phyloP scores from a whole-genome alignment of 495 filamentous ascomycete species.

The Entonaema liquescens region DNA sequence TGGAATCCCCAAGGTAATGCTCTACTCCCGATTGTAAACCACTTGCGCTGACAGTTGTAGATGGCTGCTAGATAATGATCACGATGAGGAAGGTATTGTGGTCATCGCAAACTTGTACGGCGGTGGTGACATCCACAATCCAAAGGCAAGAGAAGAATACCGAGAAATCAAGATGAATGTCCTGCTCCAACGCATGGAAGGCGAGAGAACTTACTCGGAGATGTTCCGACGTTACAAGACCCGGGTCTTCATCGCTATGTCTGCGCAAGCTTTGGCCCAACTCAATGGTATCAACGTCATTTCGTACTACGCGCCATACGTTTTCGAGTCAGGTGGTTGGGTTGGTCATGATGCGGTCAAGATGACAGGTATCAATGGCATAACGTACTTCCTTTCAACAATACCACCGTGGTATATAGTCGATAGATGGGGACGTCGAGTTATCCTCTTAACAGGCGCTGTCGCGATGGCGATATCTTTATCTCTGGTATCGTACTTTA shows the following conservation, averaged over 20 bases:
- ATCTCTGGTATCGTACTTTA: slow-evolving; percentile 94
- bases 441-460: slow-evolving; percentile 90
- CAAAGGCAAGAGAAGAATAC: slow-evolving; percentile 91
- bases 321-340: slow-evolving; percentile 98
- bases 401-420: slow-evolving; percentile 98
- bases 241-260: slow-evolving; percentile 98
- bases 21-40: slow-evolving; percentile 20
- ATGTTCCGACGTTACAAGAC: slow-evolving; percentile 95
- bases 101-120: slow-evolving; percentile 98
- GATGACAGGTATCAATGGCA: slow-evolving; percentile 96
- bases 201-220: slow-evolving; percentile 87
- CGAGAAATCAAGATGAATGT: slow-evolving; percentile 99
- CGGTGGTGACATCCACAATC: slow-evolving; percentile 90
- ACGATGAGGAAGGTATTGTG: slow-evolving; percentile 97
- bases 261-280: slow-evolving; percentile 93
- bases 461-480: slow-evolving; percentile 90
- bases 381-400: slow-evolving; percentile 89
- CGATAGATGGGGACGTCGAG: slow-evolving; percentile 88
- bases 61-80: slow-evolving; percentile 97
- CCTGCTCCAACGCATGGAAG: slow-evolving; percentile 89
- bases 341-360: slow-evolving; percentile 85
- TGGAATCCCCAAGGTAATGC: slow-evolving; percentile 90
- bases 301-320: slow-evolving; percentile 95
- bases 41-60: slow-evolving; percentile 55
- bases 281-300: slow-evolving; percentile 99